phyloP scores from a whole-genome alignment of 345 rosid species.

The Pugionium cornutum region DNA sequence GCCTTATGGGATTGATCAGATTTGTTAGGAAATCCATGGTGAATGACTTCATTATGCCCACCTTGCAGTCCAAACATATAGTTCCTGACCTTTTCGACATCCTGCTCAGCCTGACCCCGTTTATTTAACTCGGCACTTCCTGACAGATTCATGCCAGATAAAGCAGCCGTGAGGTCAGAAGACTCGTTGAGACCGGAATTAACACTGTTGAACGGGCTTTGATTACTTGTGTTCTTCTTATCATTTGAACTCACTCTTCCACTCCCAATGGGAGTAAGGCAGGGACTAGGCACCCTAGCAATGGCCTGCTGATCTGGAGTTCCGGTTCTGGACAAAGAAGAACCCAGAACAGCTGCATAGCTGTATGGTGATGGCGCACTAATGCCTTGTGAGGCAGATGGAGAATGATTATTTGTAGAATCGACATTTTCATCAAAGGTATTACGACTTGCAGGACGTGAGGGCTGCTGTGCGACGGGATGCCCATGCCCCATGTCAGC shows the following conservation, averaged over 20 bases:
- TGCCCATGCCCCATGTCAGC: constrained; percentile 52
- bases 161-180: constrained; percentile 54
- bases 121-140: constrained; percentile 33
- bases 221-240: constrained; percentile 51
- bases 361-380: constrained; percentile 58
- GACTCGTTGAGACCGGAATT: constrained; percentile 54
- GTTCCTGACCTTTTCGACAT: constrained; percentile 49
- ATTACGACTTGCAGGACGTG: constrained; percentile 77
- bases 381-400: constrained; percentile 50
- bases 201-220: constrained; percentile 54
- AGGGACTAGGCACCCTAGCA: constrained; percentile 85
- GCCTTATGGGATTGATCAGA: constrained; percentile 42
- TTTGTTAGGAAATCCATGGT: constrained; percentile 44
- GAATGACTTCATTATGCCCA: constrained; percentile 45
- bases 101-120: constrained; percentile 47
- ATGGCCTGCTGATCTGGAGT: constrained; percentile 84
- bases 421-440: constrained; percentile 26
- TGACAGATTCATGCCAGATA: constrained; percentile 66
- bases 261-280: constrained; percentile 77
- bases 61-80: constrained; percentile 43
- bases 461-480: constrained; percentile 8
- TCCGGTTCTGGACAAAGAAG: constrained; percentile 73
- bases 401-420: constrained; percentile 21
- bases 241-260: constrained; percentile 59
- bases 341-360: constrained; percentile 78